Evolutionary conservation across 2,329 filamentous ascomycete genomes (phyloP).

Genomic region (Alternaria arbusti): DNA sequence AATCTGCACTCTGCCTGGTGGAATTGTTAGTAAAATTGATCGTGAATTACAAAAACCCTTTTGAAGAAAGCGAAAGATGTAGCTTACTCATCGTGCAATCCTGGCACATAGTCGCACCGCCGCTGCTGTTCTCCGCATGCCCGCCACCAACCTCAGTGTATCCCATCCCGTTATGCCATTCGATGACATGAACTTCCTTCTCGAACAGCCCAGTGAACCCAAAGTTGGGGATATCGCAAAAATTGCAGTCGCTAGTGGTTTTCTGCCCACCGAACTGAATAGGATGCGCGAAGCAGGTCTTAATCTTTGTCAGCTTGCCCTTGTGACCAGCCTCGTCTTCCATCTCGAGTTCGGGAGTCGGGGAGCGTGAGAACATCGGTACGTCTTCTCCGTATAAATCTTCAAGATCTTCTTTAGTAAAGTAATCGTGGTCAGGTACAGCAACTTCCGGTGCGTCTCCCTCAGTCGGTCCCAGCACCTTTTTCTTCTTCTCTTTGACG

Average conservation of each 20-base stretch:
- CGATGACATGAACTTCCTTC: slow-evolving; percentile 43
- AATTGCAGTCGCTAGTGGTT: slow-evolving; percentile 45
- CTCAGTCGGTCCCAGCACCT: background rate
- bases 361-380: slow-evolving; percentile 11
- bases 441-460: slow-evolving; percentile 9
- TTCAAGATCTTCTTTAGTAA: slow-evolving; percentile 24
- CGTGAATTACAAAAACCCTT: background rate
- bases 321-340: slow-evolving; percentile 33
- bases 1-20: slow-evolving; percentile 26
- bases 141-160: slow-evolving; percentile 50
- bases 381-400: slow-evolving; percentile 16
- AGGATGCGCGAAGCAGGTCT: slow-evolving; percentile 52
- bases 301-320: slow-evolving; percentile 39
- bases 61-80: accelerated
- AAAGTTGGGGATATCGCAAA: slow-evolving; percentile 51
- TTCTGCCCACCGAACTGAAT: slow-evolving; percentile 40
- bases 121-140: slow-evolving; percentile 37
- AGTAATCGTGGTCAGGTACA: slow-evolving; percentile 1
- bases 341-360: slow-evolving; percentile 33
- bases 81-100: slow-evolving; percentile 21
- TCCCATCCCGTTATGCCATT: slow-evolving; percentile 43
- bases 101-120: slow-evolving; percentile 33
- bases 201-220: slow-evolving; percentile 50
- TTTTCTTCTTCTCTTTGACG: slow-evolving; percentile 13
- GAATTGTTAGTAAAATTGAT: background rate